A percentile compares a stretch with the other conserved stretches of the same genome.
Evolutionary conservation across 208 protist genomes (phyloP).

Genomic region (Crithidia bombi): DNA sequence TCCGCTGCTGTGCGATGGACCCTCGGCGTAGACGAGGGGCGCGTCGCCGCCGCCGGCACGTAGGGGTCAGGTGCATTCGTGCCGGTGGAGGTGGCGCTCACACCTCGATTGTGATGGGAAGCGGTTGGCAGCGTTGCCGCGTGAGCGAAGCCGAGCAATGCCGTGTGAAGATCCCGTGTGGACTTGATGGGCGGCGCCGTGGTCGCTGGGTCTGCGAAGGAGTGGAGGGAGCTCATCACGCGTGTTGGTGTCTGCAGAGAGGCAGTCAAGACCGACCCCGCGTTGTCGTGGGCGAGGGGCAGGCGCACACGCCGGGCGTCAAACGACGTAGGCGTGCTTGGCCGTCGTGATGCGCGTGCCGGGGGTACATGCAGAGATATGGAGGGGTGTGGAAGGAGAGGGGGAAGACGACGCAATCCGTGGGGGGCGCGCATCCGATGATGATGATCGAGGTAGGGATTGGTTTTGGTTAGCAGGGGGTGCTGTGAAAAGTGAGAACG

Average conservation of each 20-base stretch:
- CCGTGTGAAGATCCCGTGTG: constrained; percentile 30
- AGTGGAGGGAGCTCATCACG: not conserved
- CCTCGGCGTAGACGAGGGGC: not conserved
- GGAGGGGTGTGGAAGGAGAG: not conserved
- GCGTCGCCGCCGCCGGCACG: not conserved
- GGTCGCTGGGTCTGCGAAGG: not conserved
- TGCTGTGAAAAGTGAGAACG: not conserved
- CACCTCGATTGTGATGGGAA: too few relatives aligned
- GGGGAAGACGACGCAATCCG: not conserved
- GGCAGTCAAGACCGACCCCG: not conserved
- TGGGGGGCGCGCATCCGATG: constrained; percentile 5
- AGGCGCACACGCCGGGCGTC: not conserved
- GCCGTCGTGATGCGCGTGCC: not conserved
- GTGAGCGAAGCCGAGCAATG: constrained; percentile 23
- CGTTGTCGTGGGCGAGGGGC: not conserved
- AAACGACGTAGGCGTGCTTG: not conserved
- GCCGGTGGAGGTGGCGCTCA: too few relatives aligned
- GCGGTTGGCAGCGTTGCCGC: not conserved
- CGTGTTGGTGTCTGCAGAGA: constrained; percentile 4
- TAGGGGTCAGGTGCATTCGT: too few relatives aligned
- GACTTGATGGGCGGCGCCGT: constrained; percentile 10
- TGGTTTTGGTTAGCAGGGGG: too few relatives aligned
- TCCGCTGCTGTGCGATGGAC: not conserved
- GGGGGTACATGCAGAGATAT: not conserved
- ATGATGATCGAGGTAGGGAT: too few relatives aligned